These are phyloP conservation scores for Pichia ethanolica DNA, from an alignment of 805 yeast genomes.

Conservation along the genomic window DNA sequence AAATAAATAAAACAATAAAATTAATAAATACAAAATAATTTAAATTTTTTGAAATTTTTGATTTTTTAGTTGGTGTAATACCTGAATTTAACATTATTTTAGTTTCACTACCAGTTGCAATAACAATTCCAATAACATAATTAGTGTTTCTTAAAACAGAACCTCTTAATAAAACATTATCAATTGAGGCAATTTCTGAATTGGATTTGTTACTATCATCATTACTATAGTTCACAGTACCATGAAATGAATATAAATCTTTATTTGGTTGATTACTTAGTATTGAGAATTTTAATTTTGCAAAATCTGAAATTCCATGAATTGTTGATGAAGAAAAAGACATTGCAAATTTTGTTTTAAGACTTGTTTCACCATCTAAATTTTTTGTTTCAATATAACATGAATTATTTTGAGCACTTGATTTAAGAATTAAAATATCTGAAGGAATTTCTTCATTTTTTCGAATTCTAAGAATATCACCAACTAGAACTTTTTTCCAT, in stretches of 20 bases:
- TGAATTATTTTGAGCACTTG: constrained; percentile 61
- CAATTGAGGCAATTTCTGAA: constrained; percentile 53
- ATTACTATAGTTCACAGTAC: constrained; percentile 35
- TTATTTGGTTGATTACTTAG: constrained; percentile 71
- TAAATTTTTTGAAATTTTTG: constrained; percentile 57
- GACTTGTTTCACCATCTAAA: constrained; percentile 70
- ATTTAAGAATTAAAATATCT: constrained; percentile 54
- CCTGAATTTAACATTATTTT: constrained; percentile 77
- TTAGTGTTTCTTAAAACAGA: constrained; percentile 65
- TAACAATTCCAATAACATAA: constrained; percentile 67
- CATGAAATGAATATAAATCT: constrained; percentile 57
- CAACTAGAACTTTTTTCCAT: constrained; percentile 69
- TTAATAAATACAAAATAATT: constrained; percentile 61
- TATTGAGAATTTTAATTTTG: constrained; percentile 48
- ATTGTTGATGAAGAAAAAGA: constrained; percentile 43
- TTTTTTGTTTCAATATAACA: constrained; percentile 66
- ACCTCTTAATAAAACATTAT: constrained; percentile 65
- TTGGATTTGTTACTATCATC: constrained; percentile 19
- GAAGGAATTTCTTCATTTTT: constrained; percentile 79
- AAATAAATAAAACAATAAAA: constrained; percentile 49
- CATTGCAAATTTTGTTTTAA: constrained; percentile 51
- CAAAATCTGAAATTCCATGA: constrained; percentile 51
- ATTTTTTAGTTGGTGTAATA: constrained; percentile 65
- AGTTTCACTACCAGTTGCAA: constrained; percentile 71
- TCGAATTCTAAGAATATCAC: constrained; percentile 63